Evolutionary conservation across 2,329 filamentous ascomycete species (phyloP).

Genomic region (Lecanicillium sp.): DNA sequence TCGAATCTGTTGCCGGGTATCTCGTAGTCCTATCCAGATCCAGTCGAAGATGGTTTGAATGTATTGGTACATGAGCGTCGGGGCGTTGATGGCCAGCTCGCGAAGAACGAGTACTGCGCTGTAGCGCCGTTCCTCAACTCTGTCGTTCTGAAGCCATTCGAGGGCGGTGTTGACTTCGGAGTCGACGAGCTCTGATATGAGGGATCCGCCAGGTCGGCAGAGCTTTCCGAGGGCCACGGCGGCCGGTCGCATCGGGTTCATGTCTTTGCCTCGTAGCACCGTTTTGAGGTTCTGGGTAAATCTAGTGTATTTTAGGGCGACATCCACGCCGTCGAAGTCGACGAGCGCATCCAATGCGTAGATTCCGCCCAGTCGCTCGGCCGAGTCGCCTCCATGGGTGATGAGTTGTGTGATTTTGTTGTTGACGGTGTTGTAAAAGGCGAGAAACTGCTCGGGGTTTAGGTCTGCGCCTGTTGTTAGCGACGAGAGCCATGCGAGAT

Average conservation of each 20-base stretch:
- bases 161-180: slow-evolving; percentile 94
- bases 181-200: slow-evolving; percentile 93
- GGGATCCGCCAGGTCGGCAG: slow-evolving; percentile 83
- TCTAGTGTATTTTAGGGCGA: slow-evolving; percentile 85
- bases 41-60: slow-evolving; percentile 93
- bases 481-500: too few species aligned
- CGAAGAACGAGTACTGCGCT: slow-evolving; percentile 86
- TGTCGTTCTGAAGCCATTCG: slow-evolving; percentile 93
- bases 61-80: slow-evolving; percentile 91
- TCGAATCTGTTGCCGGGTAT: slow-evolving; percentile 84
- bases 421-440: slow-evolving; percentile 52
- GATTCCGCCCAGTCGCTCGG: slow-evolving; percentile 85
- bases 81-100: slow-evolving; percentile 86
- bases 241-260: slow-evolving; percentile 82
- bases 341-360: slow-evolving; percentile 88
- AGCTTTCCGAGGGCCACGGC: slow-evolving; percentile 84
- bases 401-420: slow-evolving; percentile 60
- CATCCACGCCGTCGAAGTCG: slow-evolving; percentile 93
- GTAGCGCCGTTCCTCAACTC: slow-evolving; percentile 87
- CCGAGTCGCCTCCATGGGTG: slow-evolving; percentile 76
- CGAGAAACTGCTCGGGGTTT: slow-evolving; percentile 67
- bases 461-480: slow-evolving; percentile 69
- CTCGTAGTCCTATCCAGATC: slow-evolving; percentile 90
- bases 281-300: slow-evolving; percentile 87
- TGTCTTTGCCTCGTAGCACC: slow-evolving; percentile 85